phyloP scores from a whole-genome alignment of 2,329 filamentous ascomycete species.

The Cladorrhinum sp. region DNA sequence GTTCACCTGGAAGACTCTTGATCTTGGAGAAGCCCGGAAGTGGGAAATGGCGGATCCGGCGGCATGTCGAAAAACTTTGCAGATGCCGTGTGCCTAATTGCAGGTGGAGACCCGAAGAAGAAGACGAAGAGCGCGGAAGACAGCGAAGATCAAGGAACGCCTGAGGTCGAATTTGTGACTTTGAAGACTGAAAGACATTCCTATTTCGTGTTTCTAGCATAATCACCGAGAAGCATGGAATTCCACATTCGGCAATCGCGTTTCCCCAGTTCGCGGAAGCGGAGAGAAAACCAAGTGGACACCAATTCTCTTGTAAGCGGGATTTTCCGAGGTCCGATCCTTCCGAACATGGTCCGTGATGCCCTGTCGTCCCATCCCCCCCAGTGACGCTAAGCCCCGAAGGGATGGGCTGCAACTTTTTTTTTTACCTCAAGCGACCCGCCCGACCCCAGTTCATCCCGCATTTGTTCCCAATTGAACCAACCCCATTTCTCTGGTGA shows the following conservation, averaged over 20 bases:
- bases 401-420: constrained; percentile 1
- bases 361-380: background rate
- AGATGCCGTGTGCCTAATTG: no score
- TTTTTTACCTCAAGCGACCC: constrained; percentile 23
- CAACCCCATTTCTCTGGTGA: constrained; percentile 7
- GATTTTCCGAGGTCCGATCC: constrained; percentile 26
- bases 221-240: no score
- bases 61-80: no score
- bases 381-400: constrained; percentile 17
- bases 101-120: no score
- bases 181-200: no score
- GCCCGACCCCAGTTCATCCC: background rate
- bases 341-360: constrained; percentile 16
- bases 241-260: background rate
- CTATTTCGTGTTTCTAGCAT: no score
- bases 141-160: no score
- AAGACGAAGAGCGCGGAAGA: no score
- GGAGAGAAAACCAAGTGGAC: background rate
- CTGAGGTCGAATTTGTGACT: no score
- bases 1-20: no score
- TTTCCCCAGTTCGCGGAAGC: background rate
- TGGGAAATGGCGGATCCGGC: no score
- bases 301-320: constrained; percentile 11
- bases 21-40: no score
- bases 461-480: constrained; percentile 6